These are phyloP conservation scores for Coix lacrymajobi DNA, from an alignment of 176 grass and related monocot species.

Conservation along the genomic window DNA sequence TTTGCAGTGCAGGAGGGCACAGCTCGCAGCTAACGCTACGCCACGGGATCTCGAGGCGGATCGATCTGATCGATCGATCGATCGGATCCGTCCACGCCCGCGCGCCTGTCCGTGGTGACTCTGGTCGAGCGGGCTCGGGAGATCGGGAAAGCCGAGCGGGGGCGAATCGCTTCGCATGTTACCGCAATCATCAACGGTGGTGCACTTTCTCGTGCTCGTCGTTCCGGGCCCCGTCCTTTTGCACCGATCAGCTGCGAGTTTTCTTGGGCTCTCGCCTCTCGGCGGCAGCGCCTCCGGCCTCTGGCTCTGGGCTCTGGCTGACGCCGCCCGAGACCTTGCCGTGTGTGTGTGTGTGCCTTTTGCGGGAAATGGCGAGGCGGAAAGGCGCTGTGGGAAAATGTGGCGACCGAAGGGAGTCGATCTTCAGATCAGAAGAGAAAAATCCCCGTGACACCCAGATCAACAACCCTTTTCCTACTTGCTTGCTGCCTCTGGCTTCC, in stretches of 20 bases:
- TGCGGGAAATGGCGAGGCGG: constrained; percentile 20
- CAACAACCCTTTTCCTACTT: not conserved
- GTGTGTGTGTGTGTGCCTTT: not conserved
- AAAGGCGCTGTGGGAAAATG: constrained; percentile 5
- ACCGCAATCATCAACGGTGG: constrained; percentile 40
- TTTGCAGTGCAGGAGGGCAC: constrained; percentile 21
- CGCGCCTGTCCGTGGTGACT: not conserved
- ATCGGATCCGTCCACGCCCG: not conserved
- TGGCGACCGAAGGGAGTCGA: constrained; percentile 16
- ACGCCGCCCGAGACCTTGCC: not conserved
- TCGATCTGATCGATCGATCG: not conserved
- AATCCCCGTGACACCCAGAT: not conserved
- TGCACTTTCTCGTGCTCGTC: constrained; percentile 5
- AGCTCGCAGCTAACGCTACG: not conserved
- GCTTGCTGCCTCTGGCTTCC: not conserved
- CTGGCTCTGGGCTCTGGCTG: not conserved
- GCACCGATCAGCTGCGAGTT: not conserved
- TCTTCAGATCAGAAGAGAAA: not conserved
- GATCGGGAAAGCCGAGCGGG: constrained; percentile 41
- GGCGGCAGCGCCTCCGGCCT: not conserved
- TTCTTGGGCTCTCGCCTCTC: not conserved
- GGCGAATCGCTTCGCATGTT: constrained; percentile 32
- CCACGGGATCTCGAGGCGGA: constrained; percentile 5
- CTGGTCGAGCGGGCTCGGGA: constrained; percentile 19
- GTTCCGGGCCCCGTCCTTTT: not conserved